These are phyloP conservation scores for Phytopythium oedochilum DNA, from an alignment of 352 stramenopile genomes.

Conservation along the genomic window DNA sequence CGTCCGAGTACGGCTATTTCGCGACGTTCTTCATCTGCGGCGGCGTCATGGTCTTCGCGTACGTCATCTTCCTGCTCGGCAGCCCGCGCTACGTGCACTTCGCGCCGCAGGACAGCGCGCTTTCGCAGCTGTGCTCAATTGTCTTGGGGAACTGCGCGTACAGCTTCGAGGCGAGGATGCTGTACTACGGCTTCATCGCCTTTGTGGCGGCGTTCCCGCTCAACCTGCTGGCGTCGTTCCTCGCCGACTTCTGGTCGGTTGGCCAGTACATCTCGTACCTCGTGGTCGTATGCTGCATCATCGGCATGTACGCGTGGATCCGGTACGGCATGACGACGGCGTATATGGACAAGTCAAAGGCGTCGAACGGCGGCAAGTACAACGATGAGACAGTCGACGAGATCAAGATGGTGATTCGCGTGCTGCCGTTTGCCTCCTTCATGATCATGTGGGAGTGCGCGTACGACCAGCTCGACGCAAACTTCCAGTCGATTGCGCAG, in stretches of 20 bases:
- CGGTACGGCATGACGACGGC: slow-evolving; percentile 75
- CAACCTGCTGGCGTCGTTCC: slow-evolving; percentile 74
- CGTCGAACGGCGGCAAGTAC: slow-evolving; percentile 70
- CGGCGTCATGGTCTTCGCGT: slow-evolving; percentile 79
- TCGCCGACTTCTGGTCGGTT: slow-evolving; percentile 40
- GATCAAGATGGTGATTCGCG: slow-evolving; percentile 82
- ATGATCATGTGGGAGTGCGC: slow-evolving; percentile 89
- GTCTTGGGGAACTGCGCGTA: slow-evolving; percentile 73
- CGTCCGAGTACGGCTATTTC: slow-evolving; percentile 86
- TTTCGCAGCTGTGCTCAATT: slow-evolving; percentile 72
- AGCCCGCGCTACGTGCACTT: slow-evolving; percentile 71
- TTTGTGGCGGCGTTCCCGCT: slow-evolving; percentile 60
- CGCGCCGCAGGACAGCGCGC: slow-evolving; percentile 60
- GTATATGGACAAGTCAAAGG: slow-evolving; percentile 85
- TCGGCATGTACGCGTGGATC: slow-evolving; percentile 84
- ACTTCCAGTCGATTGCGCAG: slow-evolving; percentile 86
- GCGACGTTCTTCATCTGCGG: slow-evolving; percentile 82
- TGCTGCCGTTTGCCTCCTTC: slow-evolving; percentile 84
- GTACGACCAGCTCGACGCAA: slow-evolving; percentile 84
- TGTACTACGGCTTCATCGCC: slow-evolving; percentile 70
- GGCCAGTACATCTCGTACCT: slow-evolving; percentile 76
- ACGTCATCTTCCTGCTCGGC: slow-evolving; percentile 58
- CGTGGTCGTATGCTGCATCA: slow-evolving; percentile 53
- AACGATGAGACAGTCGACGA: slow-evolving; percentile 83
- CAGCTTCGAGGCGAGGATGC: slow-evolving; percentile 72